These are phyloP conservation scores for Phycomyces blakesleeanus DNA, from an alignment of 192 early-diverging fungal species.

Conservation along the genomic window DNA sequence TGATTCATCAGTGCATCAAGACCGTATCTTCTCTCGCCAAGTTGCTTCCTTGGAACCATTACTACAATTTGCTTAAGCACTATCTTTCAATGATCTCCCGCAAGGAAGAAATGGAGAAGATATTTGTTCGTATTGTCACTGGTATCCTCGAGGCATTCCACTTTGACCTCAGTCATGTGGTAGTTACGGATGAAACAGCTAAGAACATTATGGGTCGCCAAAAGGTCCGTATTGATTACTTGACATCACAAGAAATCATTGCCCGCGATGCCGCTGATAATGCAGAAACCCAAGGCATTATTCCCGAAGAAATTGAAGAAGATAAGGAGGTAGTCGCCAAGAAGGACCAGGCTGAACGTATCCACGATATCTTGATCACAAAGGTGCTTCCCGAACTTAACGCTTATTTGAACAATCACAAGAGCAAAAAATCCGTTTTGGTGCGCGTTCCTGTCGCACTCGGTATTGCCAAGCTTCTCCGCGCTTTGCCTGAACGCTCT, in stretches of 20 bases:
- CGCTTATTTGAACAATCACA: conserved; percentile 60
- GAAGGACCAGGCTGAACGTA: conserved; percentile 42
- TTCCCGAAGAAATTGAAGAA: conserved; percentile 17
- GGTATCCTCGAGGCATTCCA: conserved; percentile 87
- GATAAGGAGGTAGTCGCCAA: conserved; percentile 29
- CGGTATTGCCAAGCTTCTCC: conserved; percentile 81
- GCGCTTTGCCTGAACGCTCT: conserved; percentile 69
- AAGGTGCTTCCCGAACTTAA: conserved; percentile 84
- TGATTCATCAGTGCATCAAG: conserved; percentile 78
- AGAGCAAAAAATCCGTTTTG: conserved; percentile 69
- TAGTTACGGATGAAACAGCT: conserved; percentile 43
- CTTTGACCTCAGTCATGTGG: conserved; percentile 71
- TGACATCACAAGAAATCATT: conserved; percentile 31
- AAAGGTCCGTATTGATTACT: conserved; percentile 45
- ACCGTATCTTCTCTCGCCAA: conserved; percentile 70
- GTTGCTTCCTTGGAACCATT: conserved; percentile 79
- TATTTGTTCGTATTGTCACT: conserved; percentile 76
- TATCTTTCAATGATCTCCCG: conserved; percentile 66
- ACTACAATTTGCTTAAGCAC: conserved; percentile 69
- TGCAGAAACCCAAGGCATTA: conserved; percentile 3
- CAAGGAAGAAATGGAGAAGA: conserved; percentile 73
- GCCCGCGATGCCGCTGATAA: conserved; percentile 38
- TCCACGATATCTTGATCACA: conserved; percentile 73
- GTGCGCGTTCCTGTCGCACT: conserved; percentile 85
- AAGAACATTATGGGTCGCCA: conserved; percentile 36